Percentiles rank a stretch among this genome's conserved stretches.
Evolutionary conservation across 2,329 filamentous ascomycete species (phyloP).

Genomic region (Fusarium piperis): DNA sequence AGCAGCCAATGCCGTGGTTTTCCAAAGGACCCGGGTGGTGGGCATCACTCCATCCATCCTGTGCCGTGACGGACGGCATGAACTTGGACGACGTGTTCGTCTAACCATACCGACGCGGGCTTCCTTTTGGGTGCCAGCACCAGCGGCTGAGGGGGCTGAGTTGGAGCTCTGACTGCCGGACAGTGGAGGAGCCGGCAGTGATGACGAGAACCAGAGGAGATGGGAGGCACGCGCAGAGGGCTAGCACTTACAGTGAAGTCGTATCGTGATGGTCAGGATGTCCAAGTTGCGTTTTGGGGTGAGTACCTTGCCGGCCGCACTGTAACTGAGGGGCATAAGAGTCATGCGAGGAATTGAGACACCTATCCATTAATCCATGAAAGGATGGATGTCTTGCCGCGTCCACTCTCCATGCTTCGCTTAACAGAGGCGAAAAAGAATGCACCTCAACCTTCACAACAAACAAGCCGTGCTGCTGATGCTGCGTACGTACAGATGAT

Average conservation of each 20-base stretch:
- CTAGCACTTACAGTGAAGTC: not conserved
- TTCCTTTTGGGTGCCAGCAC: not conserved
- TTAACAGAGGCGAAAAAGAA: not conserved
- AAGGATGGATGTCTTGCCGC: not conserved
- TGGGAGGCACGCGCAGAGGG: not conserved
- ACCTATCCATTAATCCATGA: not conserved
- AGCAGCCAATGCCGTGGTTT: conserved; percentile 13
- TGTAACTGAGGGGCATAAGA: not conserved
- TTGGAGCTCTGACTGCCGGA: conserved; percentile 2
- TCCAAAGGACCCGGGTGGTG: not conserved
- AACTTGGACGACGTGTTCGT: conserved; percentile 4
- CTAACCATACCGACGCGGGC: not conserved
- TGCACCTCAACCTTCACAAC: not conserved
- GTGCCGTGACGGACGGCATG: conserved; percentile 9
- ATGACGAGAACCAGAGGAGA: not conserved
- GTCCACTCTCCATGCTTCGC: not conserved
- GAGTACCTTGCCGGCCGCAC: not conserved
- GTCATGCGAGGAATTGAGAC: not conserved
- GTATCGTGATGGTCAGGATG: not conserved
- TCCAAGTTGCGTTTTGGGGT: not conserved
- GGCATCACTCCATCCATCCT: conserved; percentile 4
- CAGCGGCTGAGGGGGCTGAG: not conserved
- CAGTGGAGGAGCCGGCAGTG: not conserved
- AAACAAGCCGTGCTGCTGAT: not conserved
- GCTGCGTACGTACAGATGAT: not conserved